Evolutionary conservation across 257 asterid species (phyloP).

Genomic region (Ilex aquifolium): DNA sequence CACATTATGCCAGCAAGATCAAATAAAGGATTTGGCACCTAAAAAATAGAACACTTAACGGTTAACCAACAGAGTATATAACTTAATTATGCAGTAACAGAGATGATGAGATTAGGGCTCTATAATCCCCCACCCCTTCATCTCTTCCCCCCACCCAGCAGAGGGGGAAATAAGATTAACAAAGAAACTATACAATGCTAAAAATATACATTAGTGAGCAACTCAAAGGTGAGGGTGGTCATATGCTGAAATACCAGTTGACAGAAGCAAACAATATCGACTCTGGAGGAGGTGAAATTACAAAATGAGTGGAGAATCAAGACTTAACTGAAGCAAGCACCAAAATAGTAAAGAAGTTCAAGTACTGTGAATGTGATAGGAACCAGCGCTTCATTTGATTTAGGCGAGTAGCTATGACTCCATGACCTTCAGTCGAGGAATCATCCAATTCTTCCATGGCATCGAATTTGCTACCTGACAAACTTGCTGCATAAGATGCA

Average conservation of each 20-base stretch:
- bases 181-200: no score
- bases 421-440: slow-evolving; percentile 36
- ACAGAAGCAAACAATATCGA: no score
- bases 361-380: slow-evolving; percentile 53
- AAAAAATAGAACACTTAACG: not conserved
- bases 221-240: no score
- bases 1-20: slow-evolving; percentile 39
- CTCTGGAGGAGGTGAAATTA: no score
- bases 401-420: slow-evolving; percentile 40
- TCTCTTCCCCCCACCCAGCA: no score
- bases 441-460: slow-evolving; percentile 63
- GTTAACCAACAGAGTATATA: not conserved
- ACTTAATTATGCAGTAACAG: no score
- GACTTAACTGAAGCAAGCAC: slow-evolving; percentile 77
- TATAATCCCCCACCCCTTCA: no score
- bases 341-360: slow-evolving; percentile 67
- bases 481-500: slow-evolving; percentile 34
- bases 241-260: no score
- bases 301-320: not conserved
- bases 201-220: no score
- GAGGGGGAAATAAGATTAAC: no score
- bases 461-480: slow-evolving; percentile 47
- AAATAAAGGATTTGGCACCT: slow-evolving; percentile 42
- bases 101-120: no score
- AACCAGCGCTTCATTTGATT: slow-evolving; percentile 58